Conservation (phyloP, 2,329 filamentous ascomycete species). For the Paradendryphiella salina region DNA sequence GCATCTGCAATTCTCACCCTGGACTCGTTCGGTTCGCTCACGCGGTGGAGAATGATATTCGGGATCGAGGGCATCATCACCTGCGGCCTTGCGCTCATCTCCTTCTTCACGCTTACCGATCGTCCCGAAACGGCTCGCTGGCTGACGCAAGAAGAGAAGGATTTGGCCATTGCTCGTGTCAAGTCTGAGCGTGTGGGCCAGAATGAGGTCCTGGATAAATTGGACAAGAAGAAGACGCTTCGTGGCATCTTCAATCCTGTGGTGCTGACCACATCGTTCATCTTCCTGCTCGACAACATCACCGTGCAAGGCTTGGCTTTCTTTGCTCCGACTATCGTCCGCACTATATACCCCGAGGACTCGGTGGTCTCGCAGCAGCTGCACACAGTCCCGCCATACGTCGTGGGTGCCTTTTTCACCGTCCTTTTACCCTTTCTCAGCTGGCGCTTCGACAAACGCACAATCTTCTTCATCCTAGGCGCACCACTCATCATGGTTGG, state of each 20-base stretch:
- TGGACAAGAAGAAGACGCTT: slow-evolving; percentile 62
- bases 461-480: slow-evolving; percentile 62
- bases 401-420: slow-evolving; percentile 69
- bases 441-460: slow-evolving; percentile 63
- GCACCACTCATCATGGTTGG: slow-evolving; percentile 69
- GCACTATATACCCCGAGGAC: slow-evolving; percentile 65
- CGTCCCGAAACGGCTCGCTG: slow-evolving; percentile 68
- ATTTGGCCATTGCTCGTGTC: slow-evolving; percentile 66
- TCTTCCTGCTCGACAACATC: slow-evolving; percentile 69
- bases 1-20: slow-evolving; percentile 65
- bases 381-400: slow-evolving; percentile 70
- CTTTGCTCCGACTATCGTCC: slow-evolving; percentile 71
- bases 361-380: slow-evolving; percentile 67
- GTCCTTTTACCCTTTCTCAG: slow-evolving; percentile 63
- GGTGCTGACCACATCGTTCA: slow-evolving; percentile 59
- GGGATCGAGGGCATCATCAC: slow-evolving; percentile 71
- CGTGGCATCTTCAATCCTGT: slow-evolving; percentile 68
- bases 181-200: slow-evolving; percentile 68
- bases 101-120: slow-evolving; percentile 69
- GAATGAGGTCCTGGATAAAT: slow-evolving; percentile 65
- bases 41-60: slow-evolving; percentile 71
- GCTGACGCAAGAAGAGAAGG: slow-evolving; percentile 67
- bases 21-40: slow-evolving; percentile 59
- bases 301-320: slow-evolving; percentile 72
- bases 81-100: slow-evolving; percentile 59